phyloP scores from a whole-genome alignment of 106 monocot species.

The Vanilla planifolia region DNA sequence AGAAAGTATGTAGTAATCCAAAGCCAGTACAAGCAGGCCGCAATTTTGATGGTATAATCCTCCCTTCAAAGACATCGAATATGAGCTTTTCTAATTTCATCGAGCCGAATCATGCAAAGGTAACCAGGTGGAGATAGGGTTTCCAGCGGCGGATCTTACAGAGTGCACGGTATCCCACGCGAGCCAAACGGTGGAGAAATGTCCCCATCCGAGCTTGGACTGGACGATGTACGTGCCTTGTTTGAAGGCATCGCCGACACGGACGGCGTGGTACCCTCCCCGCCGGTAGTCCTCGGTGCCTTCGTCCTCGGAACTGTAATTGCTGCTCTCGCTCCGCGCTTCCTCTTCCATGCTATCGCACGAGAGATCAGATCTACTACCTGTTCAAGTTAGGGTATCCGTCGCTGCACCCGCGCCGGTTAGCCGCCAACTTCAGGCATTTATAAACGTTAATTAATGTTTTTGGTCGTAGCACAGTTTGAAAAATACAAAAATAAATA shows the following conservation, averaged over 20 bases:
- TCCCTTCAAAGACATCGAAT: too few species aligned
- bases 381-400: too few species aligned
- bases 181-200: slow-evolving; percentile 99
- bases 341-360: slow-evolving; percentile 29
- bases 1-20: neutral
- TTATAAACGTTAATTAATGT: too few species aligned
- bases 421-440: too few species aligned
- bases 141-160: slow-evolving; percentile 24
- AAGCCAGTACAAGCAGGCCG: neutral
- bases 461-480: too few species aligned
- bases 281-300: slow-evolving; percentile 92
- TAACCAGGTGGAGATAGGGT: slow-evolving; percentile 1
- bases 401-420: too few species aligned
- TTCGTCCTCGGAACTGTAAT: slow-evolving; percentile 95
- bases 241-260: slow-evolving; percentile 90
- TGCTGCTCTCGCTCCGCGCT: slow-evolving; percentile 54
- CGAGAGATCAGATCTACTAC: neutral
- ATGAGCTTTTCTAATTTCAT: neutral
- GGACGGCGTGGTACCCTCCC: slow-evolving; percentile 92
- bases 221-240: slow-evolving; percentile 89
- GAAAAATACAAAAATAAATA: too few species aligned
- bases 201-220: slow-evolving; percentile 98
- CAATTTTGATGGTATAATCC: neutral
- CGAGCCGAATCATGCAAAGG: neutral
- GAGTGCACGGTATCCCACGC: slow-evolving; percentile 88